Conservation (phyloP, 768 basidiomycete species). For the Sarcomyxa edulis region DNA sequence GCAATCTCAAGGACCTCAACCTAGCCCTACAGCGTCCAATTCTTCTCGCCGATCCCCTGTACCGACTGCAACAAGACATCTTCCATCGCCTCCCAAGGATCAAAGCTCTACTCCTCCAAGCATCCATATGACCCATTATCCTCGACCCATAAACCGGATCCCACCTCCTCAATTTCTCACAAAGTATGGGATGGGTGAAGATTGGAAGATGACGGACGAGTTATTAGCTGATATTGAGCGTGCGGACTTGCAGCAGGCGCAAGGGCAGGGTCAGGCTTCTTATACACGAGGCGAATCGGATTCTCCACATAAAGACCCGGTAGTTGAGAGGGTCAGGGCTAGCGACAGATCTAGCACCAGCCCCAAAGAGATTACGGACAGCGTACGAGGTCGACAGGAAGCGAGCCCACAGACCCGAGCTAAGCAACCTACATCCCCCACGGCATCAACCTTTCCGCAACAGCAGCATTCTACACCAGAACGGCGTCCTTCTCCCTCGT, state of each 20-base stretch:
- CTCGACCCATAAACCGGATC: constrained; percentile 60
- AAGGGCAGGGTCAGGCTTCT: constrained; percentile 19
- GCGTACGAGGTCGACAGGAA: constrained; percentile 33
- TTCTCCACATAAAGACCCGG: constrained; percentile 46
- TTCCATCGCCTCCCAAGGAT: constrained; percentile 41
- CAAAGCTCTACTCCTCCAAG: constrained; percentile 27
- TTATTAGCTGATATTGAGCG: constrained; percentile 69
- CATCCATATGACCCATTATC: constrained; percentile 41
- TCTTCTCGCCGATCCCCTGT: constrained; percentile 34
- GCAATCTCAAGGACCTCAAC: constrained; percentile 32
- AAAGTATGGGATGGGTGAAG: constrained; percentile 52
- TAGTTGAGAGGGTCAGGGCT: constrained; percentile 49
- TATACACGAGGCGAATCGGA: constrained; percentile 27
- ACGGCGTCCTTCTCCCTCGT: constrained; percentile 41
- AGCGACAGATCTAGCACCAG: constrained; percentile 49
- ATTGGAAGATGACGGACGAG: constrained; percentile 66
- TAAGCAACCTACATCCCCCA: constrained; percentile 39
- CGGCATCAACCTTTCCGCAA: constrained; percentile 27
- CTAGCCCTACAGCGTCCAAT: constrained; percentile 40
- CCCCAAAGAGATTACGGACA: constrained; percentile 45
- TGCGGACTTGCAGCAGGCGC: constrained; percentile 58
- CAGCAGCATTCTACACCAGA: constrained; percentile 47
- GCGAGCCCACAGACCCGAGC: constrained; percentile 41
- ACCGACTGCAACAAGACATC: constrained; percentile 25
- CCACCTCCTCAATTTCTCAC: constrained; percentile 51